A percentile compares a stretch with the other conserved stretches of the same genome.
Conservation (phyloP, 2,329 filamentous ascomycete genomes). For the Nannizzia gypsea region DNA sequence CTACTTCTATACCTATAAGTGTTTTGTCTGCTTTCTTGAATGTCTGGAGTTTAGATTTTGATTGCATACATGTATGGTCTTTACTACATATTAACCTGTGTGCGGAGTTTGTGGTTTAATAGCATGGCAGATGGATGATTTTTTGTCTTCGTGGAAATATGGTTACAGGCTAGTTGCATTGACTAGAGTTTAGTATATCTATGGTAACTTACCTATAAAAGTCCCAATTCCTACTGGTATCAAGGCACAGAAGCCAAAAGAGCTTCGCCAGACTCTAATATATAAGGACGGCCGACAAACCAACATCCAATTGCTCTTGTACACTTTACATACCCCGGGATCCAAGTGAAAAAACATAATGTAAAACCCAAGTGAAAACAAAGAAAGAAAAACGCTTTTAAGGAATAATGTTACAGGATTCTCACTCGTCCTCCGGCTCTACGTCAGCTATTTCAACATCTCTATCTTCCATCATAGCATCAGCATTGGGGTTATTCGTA, state of each 20-base stretch:
- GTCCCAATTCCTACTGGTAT: too few species aligned
- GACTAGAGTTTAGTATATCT: too few species aligned
- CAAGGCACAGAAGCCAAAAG: too few species aligned
- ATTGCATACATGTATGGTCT: not conserved
- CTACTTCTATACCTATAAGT: not conserved
- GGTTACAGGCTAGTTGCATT: not conserved
- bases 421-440: constrained; percentile 24
- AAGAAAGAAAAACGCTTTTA: not conserved
- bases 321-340: not conserved
- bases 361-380: not conserved
- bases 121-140: not conserved
- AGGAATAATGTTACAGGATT: not conserved
- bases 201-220: not conserved
- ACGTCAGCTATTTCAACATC: constrained; percentile 27
- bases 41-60: constrained; percentile 3
- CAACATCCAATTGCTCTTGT: not conserved
- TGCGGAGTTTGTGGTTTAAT: not conserved
- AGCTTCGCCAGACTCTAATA: too few species aligned
- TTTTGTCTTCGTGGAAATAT: not conserved
- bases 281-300: not conserved
- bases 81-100: not conserved
- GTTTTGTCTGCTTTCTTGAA: not conserved
- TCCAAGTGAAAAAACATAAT: not conserved
- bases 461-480: constrained; percentile 36
- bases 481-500: constrained; percentile 34